Evolutionary conservation across 192 early-diverging fungal species (phyloP).

Genomic region (Gamsiella multidivaricata): DNA sequence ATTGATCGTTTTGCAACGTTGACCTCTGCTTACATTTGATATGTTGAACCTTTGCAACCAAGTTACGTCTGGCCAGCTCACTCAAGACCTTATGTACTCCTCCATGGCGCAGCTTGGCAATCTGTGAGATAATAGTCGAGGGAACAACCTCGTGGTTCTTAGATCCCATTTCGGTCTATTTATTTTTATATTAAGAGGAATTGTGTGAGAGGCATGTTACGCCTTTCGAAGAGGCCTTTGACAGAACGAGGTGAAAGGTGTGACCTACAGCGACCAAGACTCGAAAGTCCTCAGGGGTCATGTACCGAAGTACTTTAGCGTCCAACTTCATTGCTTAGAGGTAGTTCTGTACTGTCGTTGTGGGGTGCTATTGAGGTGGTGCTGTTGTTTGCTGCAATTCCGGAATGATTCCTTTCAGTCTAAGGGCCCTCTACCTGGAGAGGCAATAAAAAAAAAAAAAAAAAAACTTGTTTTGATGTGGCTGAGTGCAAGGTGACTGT

Average conservation of each 20-base stretch:
- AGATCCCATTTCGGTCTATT: conserved; percentile 92
- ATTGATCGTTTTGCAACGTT: conserved; percentile 67
- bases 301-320: conserved; percentile 93
- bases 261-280: conserved; percentile 89
- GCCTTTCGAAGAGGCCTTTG: not conserved
- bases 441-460: conserved; percentile 27
- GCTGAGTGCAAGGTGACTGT: conserved; percentile 22
- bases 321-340: conserved; percentile 88
- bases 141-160: conserved; percentile 99
- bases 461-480: conserved; percentile 28
- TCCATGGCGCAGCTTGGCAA: conserved; percentile 90
- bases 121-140: conserved; percentile 89
- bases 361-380: not conserved
- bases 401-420: not conserved
- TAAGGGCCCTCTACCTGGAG: not conserved
- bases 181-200: not conserved
- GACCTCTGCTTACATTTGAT: conserved; percentile 77
- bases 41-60: conserved; percentile 88
- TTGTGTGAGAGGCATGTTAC: not conserved
- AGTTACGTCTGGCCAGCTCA: conserved; percentile 89
- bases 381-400: not conserved
- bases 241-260: not conserved
- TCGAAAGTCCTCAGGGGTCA: conserved; percentile 93
- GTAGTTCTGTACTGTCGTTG: not conserved
- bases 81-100: conserved; percentile 87